Evolutionary conservation across 805 yeast genomes (phyloP).

Genomic region (Yueomyces sp.): DNA sequence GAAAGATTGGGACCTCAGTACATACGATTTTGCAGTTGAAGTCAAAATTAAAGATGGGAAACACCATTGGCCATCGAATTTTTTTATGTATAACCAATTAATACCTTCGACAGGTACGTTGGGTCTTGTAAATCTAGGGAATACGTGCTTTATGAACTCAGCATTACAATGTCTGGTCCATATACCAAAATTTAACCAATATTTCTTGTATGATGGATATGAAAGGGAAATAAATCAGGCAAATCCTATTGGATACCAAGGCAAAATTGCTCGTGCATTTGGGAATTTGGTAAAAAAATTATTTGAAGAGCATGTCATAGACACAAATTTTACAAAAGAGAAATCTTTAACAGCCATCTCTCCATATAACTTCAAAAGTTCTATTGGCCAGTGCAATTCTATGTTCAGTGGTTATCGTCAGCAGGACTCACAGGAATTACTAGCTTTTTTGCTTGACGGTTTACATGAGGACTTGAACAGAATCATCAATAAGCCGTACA

Average conservation of each 20-base stretch:
- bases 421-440: conserved; percentile 91
- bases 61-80: conserved; percentile 28
- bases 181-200: conserved; percentile 67
- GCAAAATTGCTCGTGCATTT: conserved; percentile 69
- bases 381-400: conserved; percentile 66
- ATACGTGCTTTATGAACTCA: conserved; percentile 90
- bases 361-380: conserved; percentile 67
- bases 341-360: conserved; percentile 23
- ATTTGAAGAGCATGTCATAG: conserved; percentile 27
- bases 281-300: conserved; percentile 51
- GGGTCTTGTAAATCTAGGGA: conserved; percentile 68
- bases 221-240: conserved; percentile 52
- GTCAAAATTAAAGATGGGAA: conserved; percentile 13
- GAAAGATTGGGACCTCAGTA: conserved; percentile 9
- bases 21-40: conserved; percentile 25
- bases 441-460: conserved; percentile 81
- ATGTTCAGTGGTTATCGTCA: conserved; percentile 82
- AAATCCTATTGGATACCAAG: conserved; percentile 80
- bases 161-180: conserved; percentile 84
- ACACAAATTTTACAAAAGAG: conserved; percentile 4
- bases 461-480: conserved; percentile 88
- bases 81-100: conserved; percentile 19
- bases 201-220: conserved; percentile 52
- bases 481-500: conserved; percentile 66
- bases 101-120: conserved; percentile 33